phyloP scores from a whole-genome alignment of 73 alveolate genomes.

The Strombidium stylifer region DNA sequence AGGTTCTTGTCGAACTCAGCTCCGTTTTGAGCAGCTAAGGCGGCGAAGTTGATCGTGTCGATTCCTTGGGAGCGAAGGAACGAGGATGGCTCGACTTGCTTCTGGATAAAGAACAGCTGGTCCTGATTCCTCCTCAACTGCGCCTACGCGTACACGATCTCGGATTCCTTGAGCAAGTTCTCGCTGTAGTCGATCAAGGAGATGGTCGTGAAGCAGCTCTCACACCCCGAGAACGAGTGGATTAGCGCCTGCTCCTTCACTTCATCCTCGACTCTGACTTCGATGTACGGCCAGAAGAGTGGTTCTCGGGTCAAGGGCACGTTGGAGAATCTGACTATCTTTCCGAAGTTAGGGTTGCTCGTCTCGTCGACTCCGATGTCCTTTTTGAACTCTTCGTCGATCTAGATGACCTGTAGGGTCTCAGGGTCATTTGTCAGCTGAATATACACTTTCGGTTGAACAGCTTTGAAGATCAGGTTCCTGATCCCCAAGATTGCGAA shows the following conservation, averaged over 20 bases:
- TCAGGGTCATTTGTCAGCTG: slow-evolving; percentile 11
- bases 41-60: background rate
- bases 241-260: slow-evolving; percentile 45
- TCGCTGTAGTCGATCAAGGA: slow-evolving; percentile 39
- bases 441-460: slow-evolving; percentile 3
- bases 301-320: slow-evolving; percentile 43
- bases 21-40: background rate
- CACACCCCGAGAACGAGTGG: slow-evolving; percentile 49
- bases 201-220: slow-evolving; percentile 42
- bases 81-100: slow-evolving; percentile 9
- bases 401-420: background rate
- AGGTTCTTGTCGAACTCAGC: background rate
- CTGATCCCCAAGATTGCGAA: slow-evolving; percentile 43
- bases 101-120: slow-evolving; percentile 16
- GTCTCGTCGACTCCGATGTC: too few species aligned
- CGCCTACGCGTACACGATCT: slow-evolving; percentile 1
- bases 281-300: slow-evolving; percentile 56
- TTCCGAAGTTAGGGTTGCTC: slow-evolving; percentile 41
- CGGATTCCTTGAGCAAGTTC: slow-evolving; percentile 34
- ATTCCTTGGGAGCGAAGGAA: background rate
- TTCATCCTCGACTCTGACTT: slow-evolving; percentile 48
- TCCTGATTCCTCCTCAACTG: slow-evolving; percentile 13
- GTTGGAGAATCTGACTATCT: slow-evolving; percentile 9
- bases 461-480: slow-evolving; percentile 16
- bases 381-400: too few species aligned